A percentile compares a stretch with the other conserved stretches of the same genome.
Conservation (phyloP, 2,329 filamentous ascomycete species). For the Corynespora cassiicola region DNA sequence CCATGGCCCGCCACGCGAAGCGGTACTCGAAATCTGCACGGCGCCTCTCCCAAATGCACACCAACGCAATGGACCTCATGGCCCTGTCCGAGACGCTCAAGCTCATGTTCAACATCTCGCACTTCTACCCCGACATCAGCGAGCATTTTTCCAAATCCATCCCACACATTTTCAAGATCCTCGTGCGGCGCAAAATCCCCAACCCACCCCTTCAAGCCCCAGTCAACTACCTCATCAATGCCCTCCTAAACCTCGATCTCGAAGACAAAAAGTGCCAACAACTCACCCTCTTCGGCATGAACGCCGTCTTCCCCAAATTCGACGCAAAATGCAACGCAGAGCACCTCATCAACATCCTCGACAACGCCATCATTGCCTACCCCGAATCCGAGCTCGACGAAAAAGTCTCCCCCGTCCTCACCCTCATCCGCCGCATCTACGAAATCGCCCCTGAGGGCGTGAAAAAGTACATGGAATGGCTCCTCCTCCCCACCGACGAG, state of each 20-base stretch:
- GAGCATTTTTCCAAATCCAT: conserved; percentile 71
- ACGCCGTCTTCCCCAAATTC: conserved; percentile 70
- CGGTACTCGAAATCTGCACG: conserved; percentile 50
- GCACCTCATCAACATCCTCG: conserved; percentile 73
- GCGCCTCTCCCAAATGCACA: conserved; percentile 29
- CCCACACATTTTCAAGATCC: conserved; percentile 72
- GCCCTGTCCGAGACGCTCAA: conserved; percentile 85
- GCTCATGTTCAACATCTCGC: conserved; percentile 85
- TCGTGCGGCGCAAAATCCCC: conserved; percentile 66
- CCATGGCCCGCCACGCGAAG: conserved; percentile 70
- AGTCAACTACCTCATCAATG: conserved; percentile 76
- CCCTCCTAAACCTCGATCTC: conserved; percentile 79
- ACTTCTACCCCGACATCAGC: conserved; percentile 70
- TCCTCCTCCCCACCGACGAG: conserved; percentile 76
- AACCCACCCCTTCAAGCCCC: conserved; percentile 75
- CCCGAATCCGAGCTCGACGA: conserved; percentile 74
- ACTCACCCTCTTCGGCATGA: conserved; percentile 50
- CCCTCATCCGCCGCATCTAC: conserved; percentile 74
- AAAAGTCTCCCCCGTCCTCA: conserved; percentile 74
- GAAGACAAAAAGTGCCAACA: conserved; percentile 54
- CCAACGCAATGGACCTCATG: conserved; percentile 73
- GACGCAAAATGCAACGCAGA: conserved; percentile 66
- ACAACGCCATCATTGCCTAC: conserved; percentile 69
- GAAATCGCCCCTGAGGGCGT: conserved; percentile 69
- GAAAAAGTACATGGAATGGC: conserved; percentile 67